Evolutionary conservation across 164 flowering plant genomes (phyloP), one percentile per base, ranked within the genome.

Genomic region (Cinnamomum chago): DNA sequence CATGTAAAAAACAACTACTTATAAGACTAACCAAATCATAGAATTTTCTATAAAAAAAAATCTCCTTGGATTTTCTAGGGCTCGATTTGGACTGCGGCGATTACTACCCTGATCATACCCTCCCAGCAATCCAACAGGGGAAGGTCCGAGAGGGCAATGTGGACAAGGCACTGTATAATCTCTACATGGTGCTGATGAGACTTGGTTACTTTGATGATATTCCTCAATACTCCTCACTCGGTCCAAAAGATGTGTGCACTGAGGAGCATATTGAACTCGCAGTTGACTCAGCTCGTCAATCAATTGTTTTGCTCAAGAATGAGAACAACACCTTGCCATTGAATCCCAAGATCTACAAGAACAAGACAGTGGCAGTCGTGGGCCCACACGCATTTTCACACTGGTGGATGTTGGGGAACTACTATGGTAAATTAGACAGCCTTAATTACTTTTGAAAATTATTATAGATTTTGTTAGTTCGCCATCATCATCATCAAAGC

Each of bases 151-250:
- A 67, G 22, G 18, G 25, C 13, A 71, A 66, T 24, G 47, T 67
- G 13, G 76, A 73, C 25, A 66, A 73, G 70, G 76, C 76, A 2
- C 27, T 73, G 47, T 24, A 12, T 0, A 73, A 73, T 11, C 50
- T 50, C 25, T 73, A 66, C n/a, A 3, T 62, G 2, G 72, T 71
- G 22, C 65, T 78, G 24, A 74, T 78, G 77, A 65, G 81, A 68
- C 77, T 78, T 27, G 81, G 70, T 2, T 50, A 20, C 65, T 73
- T 73, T 52, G 76, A 73, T 51, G 76, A 62, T 14, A 52, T 47
- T 28, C 70, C 62, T 47, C 58, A n/a, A 5, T 52, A 65, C 24
- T 50, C 9, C 0, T n/a, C 14, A 3, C 76, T 73, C 0, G 70
- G 76, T 7, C 50, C 50, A 2, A 30, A 50, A 10, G 76, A 73